Base-by-base conservation (phyloP, 176 grass and related monocot species). In the Oryza brachyantha region DNA sequence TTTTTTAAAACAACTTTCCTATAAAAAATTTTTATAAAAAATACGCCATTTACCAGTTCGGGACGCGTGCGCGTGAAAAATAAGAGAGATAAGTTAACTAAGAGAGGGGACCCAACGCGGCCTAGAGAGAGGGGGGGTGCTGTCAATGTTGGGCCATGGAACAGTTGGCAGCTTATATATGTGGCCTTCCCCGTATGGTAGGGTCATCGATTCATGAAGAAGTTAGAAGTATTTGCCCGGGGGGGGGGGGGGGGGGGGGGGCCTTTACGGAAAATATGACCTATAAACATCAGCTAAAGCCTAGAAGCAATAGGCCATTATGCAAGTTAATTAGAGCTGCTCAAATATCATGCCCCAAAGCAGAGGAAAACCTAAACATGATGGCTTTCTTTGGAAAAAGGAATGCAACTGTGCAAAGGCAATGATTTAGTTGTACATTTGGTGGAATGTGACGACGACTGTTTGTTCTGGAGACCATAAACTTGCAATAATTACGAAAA, bases 341-440 rank as follows among this genome's bases (percentile, higher is more conserved):
- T 59, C 40, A 62, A 25, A 34, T 46, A 74, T 61, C 68, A 29
- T 78, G 32, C 31, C 74, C 62, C 7, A 84, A 88, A 84, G 81
- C 61, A 74, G 40, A 37, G 67, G 22, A 78, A 73, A 50, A 68
- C 48, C 58, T 88, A 73, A 50, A 61, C 61, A 66, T 88, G 61
- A 74, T 79, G 68, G 34, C 52, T 74, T 84, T 69, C 62, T 79
- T 54, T 84, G 38, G 48, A 40, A 79, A 84, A 82, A 55, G 69
- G 31, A 32, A 4, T 32, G 31, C 31, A 32, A 37, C n/a, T n/a
- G 39, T 2, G 27, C 61, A 35, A 12, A 48, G 39, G 37, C 46
- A 73, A 86, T 81, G 64, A 76, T 81, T 25, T 70, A 62, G 24
- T 39, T 31, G 77, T 81, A 75, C 77, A 69, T 81, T 86, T 81